Conservation (phyloP, 2,329 filamentous ascomycete species). For the Rhexocercosporidium sp. region DNA sequence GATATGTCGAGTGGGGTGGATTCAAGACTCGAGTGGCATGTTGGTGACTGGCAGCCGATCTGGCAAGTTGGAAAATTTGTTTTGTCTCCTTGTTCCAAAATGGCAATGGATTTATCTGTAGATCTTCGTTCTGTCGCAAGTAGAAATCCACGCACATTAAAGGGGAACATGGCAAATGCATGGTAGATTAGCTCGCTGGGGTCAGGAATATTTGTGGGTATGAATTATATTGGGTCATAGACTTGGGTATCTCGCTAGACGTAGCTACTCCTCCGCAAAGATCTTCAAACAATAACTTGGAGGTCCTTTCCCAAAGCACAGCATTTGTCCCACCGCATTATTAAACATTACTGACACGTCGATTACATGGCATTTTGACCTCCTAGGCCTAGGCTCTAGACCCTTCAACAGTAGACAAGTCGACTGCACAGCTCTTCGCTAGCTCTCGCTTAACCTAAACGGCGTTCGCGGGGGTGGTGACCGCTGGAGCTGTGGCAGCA, state of each 20-base stretch:
- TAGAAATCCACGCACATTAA: too few species aligned
- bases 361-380: too few species aligned
- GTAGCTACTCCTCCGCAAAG: not conserved
- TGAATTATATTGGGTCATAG: not conserved
- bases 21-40: not conserved
- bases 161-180: too few species aligned
- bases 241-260: conserved; percentile 5
- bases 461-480: not conserved
- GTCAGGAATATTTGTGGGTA: not conserved
- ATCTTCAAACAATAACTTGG: not conserved
- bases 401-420: not conserved
- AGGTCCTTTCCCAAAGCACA: not conserved
- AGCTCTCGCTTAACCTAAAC: conserved; percentile 5
- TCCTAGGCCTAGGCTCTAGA: too few species aligned
- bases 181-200: too few species aligned
- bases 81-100: not conserved
- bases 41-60: not conserved
- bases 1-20: too few species aligned
- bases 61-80: not conserved
- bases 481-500: conserved; percentile 9
- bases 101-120: not conserved
- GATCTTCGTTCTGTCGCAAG: too few species aligned
- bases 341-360: not conserved
- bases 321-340: not conserved
- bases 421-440: too few species aligned